Percentiles rank a stretch among this genome's conserved stretches.
phyloP scores from a whole-genome alignment of 2,329 filamentous ascomycete genomes.

The Aspergillus neoniger region DNA sequence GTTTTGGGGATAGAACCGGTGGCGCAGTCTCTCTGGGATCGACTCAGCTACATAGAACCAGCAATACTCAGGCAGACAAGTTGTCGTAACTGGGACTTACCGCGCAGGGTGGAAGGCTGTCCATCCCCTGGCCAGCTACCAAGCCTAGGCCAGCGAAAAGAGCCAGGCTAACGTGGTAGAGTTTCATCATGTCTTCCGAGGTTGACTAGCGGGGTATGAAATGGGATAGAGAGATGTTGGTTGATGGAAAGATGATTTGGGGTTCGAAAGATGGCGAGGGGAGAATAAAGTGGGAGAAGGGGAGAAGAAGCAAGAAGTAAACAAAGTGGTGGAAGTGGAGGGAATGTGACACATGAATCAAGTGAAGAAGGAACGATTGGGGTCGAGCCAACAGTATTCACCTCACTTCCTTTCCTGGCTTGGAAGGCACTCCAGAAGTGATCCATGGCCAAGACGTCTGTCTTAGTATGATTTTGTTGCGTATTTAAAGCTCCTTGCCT shows the following conservation, averaged over 20 bases:
- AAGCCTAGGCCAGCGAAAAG: constrained; percentile 55
- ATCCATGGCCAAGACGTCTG: not conserved
- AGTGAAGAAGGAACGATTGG: not conserved
- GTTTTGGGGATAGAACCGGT: constrained; percentile 43
- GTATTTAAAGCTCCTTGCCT: not conserved
- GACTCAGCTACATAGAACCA: constrained; percentile 4
- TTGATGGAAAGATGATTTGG: not conserved
- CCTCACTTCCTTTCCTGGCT: not conserved
- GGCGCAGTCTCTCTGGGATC: constrained; percentile 41
- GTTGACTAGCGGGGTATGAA: constrained; percentile 1
- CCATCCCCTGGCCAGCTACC: constrained; percentile 49
- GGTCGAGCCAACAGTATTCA: not conserved
- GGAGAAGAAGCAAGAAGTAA: not conserved
- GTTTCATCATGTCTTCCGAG: constrained; percentile 49
- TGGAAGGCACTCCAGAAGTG: not conserved
- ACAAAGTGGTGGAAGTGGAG: not conserved
- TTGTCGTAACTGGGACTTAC: constrained; percentile 46
- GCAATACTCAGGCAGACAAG: not conserved
- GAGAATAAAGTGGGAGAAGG: not conserved
- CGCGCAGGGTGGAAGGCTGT: constrained; percentile 55
- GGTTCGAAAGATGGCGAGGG: not conserved
- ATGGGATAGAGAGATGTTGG: not conserved
- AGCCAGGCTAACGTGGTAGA: constrained; percentile 53
- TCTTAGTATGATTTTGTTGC: not conserved
- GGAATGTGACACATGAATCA: not conserved